Evolutionary conservation across 2,329 filamentous ascomycete genomes (phyloP).

Genomic region (Colletotrichum sp.): DNA sequence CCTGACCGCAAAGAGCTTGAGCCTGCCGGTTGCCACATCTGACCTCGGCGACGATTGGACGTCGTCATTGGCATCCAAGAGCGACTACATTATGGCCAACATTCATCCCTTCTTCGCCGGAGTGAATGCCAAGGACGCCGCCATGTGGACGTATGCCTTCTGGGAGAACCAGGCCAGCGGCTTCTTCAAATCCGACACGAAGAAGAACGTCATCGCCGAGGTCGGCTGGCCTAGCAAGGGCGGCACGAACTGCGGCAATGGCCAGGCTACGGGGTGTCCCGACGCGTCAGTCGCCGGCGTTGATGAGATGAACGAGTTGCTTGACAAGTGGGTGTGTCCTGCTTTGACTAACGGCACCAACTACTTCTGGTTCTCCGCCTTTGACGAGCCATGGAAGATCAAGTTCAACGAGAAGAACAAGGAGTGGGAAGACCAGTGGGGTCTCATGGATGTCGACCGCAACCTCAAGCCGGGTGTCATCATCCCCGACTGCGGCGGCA

Average conservation of each 20-base stretch:
- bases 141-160: constrained; percentile 83
- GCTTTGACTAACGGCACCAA: constrained; percentile 82
- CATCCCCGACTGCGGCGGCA: constrained; percentile 86
- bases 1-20: constrained; percentile 67
- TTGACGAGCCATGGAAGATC: constrained; percentile 96
- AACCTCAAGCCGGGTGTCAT: constrained; percentile 83
- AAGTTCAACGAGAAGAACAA: constrained; percentile 70
- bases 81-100: constrained; percentile 94
- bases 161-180: constrained; percentile 74
- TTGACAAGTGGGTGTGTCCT: constrained; percentile 84
- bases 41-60: constrained; percentile 93
- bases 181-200: constrained; percentile 66
- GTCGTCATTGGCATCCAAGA: constrained; percentile 66
- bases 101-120: constrained; percentile 96
- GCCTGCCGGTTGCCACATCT: constrained; percentile 80
- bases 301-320: constrained; percentile 81
- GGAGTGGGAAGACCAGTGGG: constrained; percentile 96
- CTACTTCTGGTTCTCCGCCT: constrained; percentile 98
- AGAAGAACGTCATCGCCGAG: constrained; percentile 83
- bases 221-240: constrained; percentile 89
- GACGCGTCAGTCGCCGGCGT: constrained; percentile 79
- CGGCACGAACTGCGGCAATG: constrained; percentile 58
- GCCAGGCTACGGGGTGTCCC: constrained; percentile 52
- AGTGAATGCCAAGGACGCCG: constrained; percentile 68
- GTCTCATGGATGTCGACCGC: constrained; percentile 83